Base-by-base conservation (phyloP, 2,329 filamentous ascomycete genomes). In the Penicillium sp. region DNA sequence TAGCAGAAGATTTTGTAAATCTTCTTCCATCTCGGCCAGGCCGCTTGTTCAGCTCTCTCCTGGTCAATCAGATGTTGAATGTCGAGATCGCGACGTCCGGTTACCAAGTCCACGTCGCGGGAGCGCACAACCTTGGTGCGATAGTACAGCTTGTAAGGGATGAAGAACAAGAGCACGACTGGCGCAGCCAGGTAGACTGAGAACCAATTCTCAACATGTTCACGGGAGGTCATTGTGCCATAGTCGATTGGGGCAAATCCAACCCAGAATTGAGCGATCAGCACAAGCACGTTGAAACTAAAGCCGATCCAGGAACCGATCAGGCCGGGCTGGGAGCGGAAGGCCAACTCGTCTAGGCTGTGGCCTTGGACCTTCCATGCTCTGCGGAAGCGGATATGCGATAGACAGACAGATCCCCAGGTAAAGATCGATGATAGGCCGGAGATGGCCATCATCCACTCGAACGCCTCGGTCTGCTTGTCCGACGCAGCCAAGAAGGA, bases 191-290 rank as follows among this genome's bases (percentile, higher is more conserved):
- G 67, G 54, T 78, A 81, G 3, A 56, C 50, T 32, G 70, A 67
- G 64, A 94, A 94, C 65, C 90, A 93, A 48, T 72, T 79, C 45
- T 77, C 62, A 0, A 76, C 75, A 27, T 79, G 68, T 6, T 71
- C 60, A 1, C 54, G 29, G 3, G 67, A 45, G 0, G 69, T 68
- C 61, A 70, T 69, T 0, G 64, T 37, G 3, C 56, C 53, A 55
- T 76, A 81, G 15, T 70, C 75, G 32, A 90, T 74, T 3, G 89
- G 88, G 58, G 80, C 88, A 3, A 85, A 80, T 17, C 84, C 86
- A 33, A 84, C 81, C 85, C 87, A 95, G 69, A 94, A 90, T 61
- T 95, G 88, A 1, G 85, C 85, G 30, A 84, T 60, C 17, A 95
- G 73, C 18, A 95, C 80, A 26, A 90, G 66, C 13, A 74, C 40